A percentile compares a stretch with the other conserved stretches of the same genome.
Conservation (phyloP, 768 basidiomycete genomes). For the Phaeotremella skinneri region DNA sequence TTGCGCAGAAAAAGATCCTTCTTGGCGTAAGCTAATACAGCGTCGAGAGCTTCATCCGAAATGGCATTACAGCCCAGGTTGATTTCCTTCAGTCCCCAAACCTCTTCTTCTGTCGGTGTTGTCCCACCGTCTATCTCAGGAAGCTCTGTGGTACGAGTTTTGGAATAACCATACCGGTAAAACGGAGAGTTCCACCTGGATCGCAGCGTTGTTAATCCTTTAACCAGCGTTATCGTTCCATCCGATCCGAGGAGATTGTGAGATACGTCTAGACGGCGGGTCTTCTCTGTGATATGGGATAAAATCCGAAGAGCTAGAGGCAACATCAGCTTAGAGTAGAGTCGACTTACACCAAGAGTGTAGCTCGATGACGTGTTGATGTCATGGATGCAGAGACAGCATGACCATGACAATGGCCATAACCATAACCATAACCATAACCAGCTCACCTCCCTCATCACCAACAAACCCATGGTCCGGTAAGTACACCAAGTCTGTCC, state of each 20-base stretch:
- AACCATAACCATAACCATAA: too few relatives aligned
- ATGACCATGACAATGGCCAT: neutral
- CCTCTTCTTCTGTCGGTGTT: slow-evolving; percentile 5
- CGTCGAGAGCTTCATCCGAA: slow-evolving; percentile 31
- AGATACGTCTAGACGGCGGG: slow-evolving; percentile 39
- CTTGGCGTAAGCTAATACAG: slow-evolving; percentile 38
- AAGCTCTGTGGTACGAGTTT: too few relatives aligned
- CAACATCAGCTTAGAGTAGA: slow-evolving; percentile 3
- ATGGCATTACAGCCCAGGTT: slow-evolving; percentile 36
- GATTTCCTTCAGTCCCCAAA: slow-evolving; percentile 41
- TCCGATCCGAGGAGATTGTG: slow-evolving; percentile 40
- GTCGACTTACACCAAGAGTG: neutral
- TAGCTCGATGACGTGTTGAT: neutral
- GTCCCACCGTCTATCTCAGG: neutral
- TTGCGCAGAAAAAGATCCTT: slow-evolving; percentile 32
- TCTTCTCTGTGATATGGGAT: slow-evolving; percentile 29
- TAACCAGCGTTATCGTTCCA: slow-evolving; percentile 30
- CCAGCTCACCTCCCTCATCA: slow-evolving; percentile 37
- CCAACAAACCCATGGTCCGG: slow-evolving; percentile 44
- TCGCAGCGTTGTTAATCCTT: slow-evolving; percentile 31
- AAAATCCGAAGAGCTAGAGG: slow-evolving; percentile 35
- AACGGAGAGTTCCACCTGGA: slow-evolving; percentile 23
- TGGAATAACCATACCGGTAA: neutral
- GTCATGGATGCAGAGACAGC: too few relatives aligned
- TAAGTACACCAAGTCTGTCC: slow-evolving; percentile 37